These are phyloP conservation scores for Fistulinella prunicolor DNA, from an alignment of 768 basidiomycete genomes.

Conservation along the genomic window DNA sequence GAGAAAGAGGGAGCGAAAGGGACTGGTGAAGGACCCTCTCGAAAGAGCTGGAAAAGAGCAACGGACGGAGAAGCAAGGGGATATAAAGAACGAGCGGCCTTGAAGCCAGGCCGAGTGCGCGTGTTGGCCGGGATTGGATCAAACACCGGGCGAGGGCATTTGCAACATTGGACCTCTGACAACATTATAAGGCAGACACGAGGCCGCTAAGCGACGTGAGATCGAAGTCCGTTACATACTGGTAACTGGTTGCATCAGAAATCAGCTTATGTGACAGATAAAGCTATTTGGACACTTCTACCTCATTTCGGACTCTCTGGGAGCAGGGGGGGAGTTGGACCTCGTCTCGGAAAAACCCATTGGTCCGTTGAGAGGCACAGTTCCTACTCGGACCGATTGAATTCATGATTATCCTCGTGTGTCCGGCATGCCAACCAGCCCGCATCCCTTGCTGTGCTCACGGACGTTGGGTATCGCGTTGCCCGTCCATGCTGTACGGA, in stretches of 20 bases:
- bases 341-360: constrained; percentile 12
- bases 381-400: constrained; percentile 2
- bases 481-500: constrained; percentile 8
- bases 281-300: constrained; percentile 13
- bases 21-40: constrained; percentile 36
- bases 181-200: constrained; percentile 35
- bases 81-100: constrained; percentile 22
- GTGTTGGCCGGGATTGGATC: constrained; percentile 28
- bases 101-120: constrained; percentile 28
- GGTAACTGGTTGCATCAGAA: constrained; percentile 10
- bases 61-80: constrained; percentile 1
- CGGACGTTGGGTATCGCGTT: constrained; percentile 4
- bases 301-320: constrained; percentile 30
- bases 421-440: constrained; percentile 14
- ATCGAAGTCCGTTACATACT: constrained; percentile 25
- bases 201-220: constrained; percentile 36
- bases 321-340: constrained; percentile 14
- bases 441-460: constrained; percentile 11
- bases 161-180: constrained; percentile 20
- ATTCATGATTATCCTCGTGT: constrained; percentile 27
- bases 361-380: constrained; percentile 1
- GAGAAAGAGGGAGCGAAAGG: constrained; percentile 21
- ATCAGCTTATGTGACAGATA: constrained; percentile 16
- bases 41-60: constrained; percentile 6
- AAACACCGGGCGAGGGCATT: constrained; percentile 22